Conservation (phyloP, 1,139 yeast species). For the Yamadazyma sp. region DNA sequence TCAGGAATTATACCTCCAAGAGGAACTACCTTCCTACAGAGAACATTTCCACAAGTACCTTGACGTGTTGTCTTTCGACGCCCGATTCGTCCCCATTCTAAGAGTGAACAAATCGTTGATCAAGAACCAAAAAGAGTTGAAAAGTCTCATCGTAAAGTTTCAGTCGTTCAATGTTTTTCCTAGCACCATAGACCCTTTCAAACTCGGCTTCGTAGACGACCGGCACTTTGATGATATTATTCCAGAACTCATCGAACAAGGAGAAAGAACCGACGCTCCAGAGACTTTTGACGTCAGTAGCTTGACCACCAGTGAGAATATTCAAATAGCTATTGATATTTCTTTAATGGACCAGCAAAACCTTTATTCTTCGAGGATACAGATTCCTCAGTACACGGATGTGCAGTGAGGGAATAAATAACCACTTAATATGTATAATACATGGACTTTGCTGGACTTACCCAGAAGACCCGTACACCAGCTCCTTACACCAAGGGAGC, state of each 20-base stretch:
- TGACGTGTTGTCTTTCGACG: constrained; percentile 43
- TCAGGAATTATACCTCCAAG: constrained; percentile 6
- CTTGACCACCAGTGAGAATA: constrained; percentile 1
- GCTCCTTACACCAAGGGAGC: no score
- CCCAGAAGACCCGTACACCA: background rate
- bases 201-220: constrained; percentile 42
- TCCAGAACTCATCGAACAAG: constrained; percentile 26
- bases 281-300: background rate
- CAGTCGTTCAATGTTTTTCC: constrained; percentile 32
- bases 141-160: constrained; percentile 27
- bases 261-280: background rate
- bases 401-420: background rate
- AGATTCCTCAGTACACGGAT: constrained; percentile 1
- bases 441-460: no score
- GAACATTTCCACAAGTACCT: constrained; percentile 34
- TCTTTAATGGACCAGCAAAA: background rate
- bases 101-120: constrained; percentile 36
- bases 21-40: constrained; percentile 40
- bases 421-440: no score
- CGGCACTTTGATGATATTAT: constrained; percentile 31
- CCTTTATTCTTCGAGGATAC: constrained; percentile 2
- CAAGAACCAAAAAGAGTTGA: constrained; percentile 25
- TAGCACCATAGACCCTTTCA: constrained; percentile 33
- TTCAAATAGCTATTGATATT: constrained; percentile 1
- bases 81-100: constrained; percentile 39